A percentile compares a stretch with the other conserved stretches of the same genome.
Evolutionary conservation across 2,329 filamentous ascomycete species (phyloP).

Genomic region (Cordyceps pruinosa): DNA sequence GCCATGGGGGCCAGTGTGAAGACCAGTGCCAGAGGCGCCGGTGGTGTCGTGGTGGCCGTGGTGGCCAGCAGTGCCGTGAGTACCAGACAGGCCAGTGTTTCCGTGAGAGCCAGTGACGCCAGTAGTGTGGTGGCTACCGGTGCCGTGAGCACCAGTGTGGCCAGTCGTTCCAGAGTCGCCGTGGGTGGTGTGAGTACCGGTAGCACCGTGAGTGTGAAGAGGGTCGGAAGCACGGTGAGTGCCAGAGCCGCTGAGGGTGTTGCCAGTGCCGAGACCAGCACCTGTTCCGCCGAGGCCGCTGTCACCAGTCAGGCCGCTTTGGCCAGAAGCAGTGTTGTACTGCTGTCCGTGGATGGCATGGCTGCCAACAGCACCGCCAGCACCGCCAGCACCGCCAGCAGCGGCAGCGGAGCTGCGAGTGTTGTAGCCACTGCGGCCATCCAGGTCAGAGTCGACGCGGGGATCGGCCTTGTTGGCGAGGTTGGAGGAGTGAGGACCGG

Average conservation of each 20-base stretch:
- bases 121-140: slow-evolving; percentile 18
- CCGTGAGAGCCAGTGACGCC: slow-evolving; percentile 21
- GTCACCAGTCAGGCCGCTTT: slow-evolving; percentile 15
- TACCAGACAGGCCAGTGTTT: background rate
- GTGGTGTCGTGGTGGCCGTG: slow-evolving; percentile 22
- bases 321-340: slow-evolving; percentile 19
- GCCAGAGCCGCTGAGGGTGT: slow-evolving; percentile 25
- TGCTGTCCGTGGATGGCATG: slow-evolving; percentile 33
- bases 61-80: slow-evolving; percentile 13
- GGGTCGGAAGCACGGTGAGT: slow-evolving; percentile 28
- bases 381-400: background rate
- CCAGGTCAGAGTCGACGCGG: slow-evolving; percentile 44
- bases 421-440: slow-evolving; percentile 23
- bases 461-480: slow-evolving; percentile 43
- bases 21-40: background rate
- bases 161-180: slow-evolving; percentile 28
- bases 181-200: background rate
- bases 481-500: slow-evolving; percentile 36
- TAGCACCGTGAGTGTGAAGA: slow-evolving; percentile 12
- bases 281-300: background rate
- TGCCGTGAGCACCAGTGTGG: slow-evolving; percentile 14
- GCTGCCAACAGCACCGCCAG: slow-evolving; percentile 25
- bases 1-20: no score
- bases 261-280: slow-evolving; percentile 18
- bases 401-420: slow-evolving; percentile 18